These are phyloP conservation scores for Kodamaea kaohsiungensis DNA, from an alignment of 805 yeast species.

Conservation along the genomic window DNA sequence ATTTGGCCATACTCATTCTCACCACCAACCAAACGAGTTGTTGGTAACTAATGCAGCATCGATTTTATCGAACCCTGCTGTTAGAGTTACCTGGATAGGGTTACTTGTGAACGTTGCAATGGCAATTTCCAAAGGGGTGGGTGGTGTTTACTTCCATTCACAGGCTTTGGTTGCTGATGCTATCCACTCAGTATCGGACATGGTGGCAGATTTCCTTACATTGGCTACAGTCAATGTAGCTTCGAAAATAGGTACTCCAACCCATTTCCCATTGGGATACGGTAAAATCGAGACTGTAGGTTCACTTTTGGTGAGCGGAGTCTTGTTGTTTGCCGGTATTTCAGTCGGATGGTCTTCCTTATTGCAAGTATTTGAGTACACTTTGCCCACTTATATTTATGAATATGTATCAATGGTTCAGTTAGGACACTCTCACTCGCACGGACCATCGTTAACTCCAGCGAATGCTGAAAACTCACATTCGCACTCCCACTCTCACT, in stretches of 20 bases:
- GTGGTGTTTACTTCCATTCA: constrained; percentile 91
- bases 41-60: constrained; percentile 26
- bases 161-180: constrained; percentile 95
- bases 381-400: constrained; percentile 60
- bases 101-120: constrained; percentile 78
- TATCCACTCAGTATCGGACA: constrained; percentile 87
- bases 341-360: constrained; percentile 89
- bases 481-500: constrained; percentile 22
- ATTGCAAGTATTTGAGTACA: constrained; percentile 63
- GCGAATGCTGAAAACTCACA: not conserved
- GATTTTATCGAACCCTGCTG: constrained; percentile 69
- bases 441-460: not conserved
- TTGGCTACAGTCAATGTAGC: constrained; percentile 84
- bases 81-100: constrained; percentile 91
- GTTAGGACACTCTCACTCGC: constrained; percentile 51
- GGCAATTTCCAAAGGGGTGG: constrained; percentile 84
- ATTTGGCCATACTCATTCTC: constrained; percentile 43
- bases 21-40: constrained; percentile 47
- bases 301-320: constrained; percentile 81
- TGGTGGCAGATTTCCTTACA: constrained; percentile 87
- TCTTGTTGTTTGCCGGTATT: constrained; percentile 82
- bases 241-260: constrained; percentile 53
- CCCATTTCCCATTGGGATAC: constrained; percentile 78
- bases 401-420: constrained; percentile 54
- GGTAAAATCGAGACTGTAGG: constrained; percentile 95